Evolutionary conservation across 306 rosid species (phyloP), one percentile per base, ranked within the genome.

Genomic region (Begonia peltatifolia): DNA sequence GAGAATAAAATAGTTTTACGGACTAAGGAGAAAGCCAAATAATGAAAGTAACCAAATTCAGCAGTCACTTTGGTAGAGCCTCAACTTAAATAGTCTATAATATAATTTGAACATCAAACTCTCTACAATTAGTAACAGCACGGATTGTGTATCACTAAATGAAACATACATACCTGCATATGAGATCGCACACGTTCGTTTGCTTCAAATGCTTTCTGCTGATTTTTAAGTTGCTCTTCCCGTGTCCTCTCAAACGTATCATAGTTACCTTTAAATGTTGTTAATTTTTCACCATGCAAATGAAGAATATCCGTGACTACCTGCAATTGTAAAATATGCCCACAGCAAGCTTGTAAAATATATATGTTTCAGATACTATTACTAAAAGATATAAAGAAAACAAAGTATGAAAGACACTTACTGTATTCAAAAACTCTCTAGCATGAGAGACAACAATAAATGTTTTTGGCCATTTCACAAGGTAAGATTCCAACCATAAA

Each of bases 391-490:
- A 10, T 15, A 50, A 5, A 50, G 22, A n/a, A n/a, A 51, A 61
- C 12, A 23, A 52, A 18, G 50, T 12, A 13, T 35, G 41, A 18
- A 52, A 51, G 14, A 60, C 17, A 38, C 18, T 74, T 79, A 90
- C 99, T 92, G 92, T 76, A 81, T 90, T 90, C 76, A 90, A 79
- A 66, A 90, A 90, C 54, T 90, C 96, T 68, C 99, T 86, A 63
- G 99, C 99, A 70, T 86, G 99, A 71, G 99, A 90, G 75, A 90
- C 99, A 56, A 90, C 87, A 53, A 90, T 86, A 59, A 87, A 76
- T 47, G 99, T 86, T 64, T 90, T 90, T 9, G 95, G 96, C 99
- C 99, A 90, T 69, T 83, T 90, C 78, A 75, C 80, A 66, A 90
- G 69, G 81, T 90, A 86, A 1, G 86, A 8, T 57, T 90, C 99